These are phyloP conservation scores for Ogataea philodendri DNA, from an alignment of 805 yeast genomes.

Conservation along the genomic window DNA sequence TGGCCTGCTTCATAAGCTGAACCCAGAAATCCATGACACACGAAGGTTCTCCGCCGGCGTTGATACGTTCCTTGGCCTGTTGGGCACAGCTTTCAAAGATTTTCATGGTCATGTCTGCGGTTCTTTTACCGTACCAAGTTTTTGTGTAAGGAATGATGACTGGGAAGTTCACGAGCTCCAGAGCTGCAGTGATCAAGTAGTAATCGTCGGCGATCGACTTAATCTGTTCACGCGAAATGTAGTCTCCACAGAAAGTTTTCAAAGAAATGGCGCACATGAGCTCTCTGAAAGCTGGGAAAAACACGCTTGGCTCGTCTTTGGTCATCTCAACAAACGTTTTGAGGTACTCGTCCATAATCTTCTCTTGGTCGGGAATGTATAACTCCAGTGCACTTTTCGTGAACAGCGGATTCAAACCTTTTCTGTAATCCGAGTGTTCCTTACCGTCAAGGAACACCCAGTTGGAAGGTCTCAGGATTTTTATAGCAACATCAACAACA, in stretches of 20 bases:
- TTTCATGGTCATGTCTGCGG: slow-evolving; percentile 92
- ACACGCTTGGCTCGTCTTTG: slow-evolving; percentile 62
- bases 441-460: slow-evolving; percentile 98
- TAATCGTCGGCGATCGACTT: slow-evolving; percentile 88
- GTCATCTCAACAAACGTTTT: slow-evolving; percentile 58
- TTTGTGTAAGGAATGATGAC: slow-evolving; percentile 93
- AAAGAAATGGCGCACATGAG: slow-evolving; percentile 91
- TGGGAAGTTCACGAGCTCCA: slow-evolving; percentile 97
- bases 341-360: slow-evolving; percentile 78
- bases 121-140: slow-evolving; percentile 95
- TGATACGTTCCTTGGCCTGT: slow-evolving; percentile 78
- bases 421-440: slow-evolving; percentile 90
- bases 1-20: slow-evolving; percentile 74
- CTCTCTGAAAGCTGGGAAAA: slow-evolving; percentile 94
- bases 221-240: slow-evolving; percentile 89
- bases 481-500: slow-evolving; percentile 95
- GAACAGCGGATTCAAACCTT: slow-evolving; percentile 84
- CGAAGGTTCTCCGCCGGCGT: slow-evolving; percentile 69
- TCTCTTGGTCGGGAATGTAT: slow-evolving; percentile 83
- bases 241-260: slow-evolving; percentile 93
- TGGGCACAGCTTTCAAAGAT: slow-evolving; percentile 87
- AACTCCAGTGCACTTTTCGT: slow-evolving; percentile 77
- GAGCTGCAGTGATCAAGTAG: slow-evolving; percentile 88
- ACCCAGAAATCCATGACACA: slow-evolving; percentile 98
- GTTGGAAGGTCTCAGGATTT: slow-evolving; percentile 89